Percentiles rank a stretch among this genome's conserved stretches.
Evolutionary conservation across 805 yeast species (phyloP).

Genomic region (Torulaspora maleeae): DNA sequence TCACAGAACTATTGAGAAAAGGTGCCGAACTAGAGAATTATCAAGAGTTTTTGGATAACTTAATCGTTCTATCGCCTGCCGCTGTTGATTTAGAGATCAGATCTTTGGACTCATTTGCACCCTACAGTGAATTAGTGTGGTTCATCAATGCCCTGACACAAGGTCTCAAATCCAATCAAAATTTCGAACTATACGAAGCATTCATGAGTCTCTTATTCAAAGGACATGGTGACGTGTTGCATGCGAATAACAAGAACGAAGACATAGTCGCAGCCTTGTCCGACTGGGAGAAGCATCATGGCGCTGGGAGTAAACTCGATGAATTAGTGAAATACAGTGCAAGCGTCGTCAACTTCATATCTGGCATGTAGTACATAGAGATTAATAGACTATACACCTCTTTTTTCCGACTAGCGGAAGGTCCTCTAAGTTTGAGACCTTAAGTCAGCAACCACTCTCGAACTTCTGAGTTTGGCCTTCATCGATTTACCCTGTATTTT

Average conservation of each 20-base stretch:
- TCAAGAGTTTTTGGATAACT: slow-evolving; percentile 47
- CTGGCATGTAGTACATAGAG: slow-evolving; percentile 21
- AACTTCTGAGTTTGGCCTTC: slow-evolving; percentile 11
- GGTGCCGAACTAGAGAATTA: slow-evolving; percentile 42
- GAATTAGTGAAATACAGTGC: slow-evolving; percentile 71
- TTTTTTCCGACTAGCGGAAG: neutral
- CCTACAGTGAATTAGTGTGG: slow-evolving; percentile 57
- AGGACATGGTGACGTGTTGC: slow-evolving; percentile 77
- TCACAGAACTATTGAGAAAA: slow-evolving; percentile 60
- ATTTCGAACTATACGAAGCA: slow-evolving; percentile 79
- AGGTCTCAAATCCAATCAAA: slow-evolving; percentile 52
- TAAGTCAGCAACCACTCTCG: slow-evolving; percentile 10
- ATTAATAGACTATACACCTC: neutral
- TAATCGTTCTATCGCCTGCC: slow-evolving; percentile 67
- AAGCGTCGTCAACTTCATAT: slow-evolving; percentile 64
- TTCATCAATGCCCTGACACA: slow-evolving; percentile 64
- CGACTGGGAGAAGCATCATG: slow-evolving; percentile 46
- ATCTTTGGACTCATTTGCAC: slow-evolving; percentile 62
- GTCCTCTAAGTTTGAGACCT: neutral
- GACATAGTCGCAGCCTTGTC: slow-evolving; percentile 45
- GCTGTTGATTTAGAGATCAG: slow-evolving; percentile 81
- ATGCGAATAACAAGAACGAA: slow-evolving; percentile 36
- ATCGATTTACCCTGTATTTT: slow-evolving; percentile 13
- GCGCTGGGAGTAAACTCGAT: slow-evolving; percentile 51
- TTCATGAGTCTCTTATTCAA: slow-evolving; percentile 68